Conservation (phyloP, 768 basidiomycete genomes). For the Lentinula sp. region DNA sequence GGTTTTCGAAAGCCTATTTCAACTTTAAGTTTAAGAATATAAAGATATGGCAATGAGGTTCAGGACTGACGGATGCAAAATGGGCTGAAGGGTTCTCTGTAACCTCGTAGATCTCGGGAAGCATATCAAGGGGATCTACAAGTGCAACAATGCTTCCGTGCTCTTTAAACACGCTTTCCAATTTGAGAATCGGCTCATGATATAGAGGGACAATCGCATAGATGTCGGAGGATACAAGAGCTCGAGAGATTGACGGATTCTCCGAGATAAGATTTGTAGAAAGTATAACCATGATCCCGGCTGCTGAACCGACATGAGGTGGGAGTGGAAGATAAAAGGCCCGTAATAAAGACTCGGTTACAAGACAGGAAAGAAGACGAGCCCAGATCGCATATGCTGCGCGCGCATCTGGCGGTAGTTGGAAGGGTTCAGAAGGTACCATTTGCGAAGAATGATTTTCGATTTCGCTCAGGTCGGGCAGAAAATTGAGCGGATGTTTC, state of each 20-base stretch:
- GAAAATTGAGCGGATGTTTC: neutral
- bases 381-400: slow-evolving; percentile 42
- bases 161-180: slow-evolving; percentile 14
- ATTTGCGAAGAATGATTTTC: neutral
- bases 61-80: slow-evolving; percentile 13
- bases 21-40: neutral
- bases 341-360: slow-evolving; percentile 40
- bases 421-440: neutral
- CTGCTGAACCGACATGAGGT: slow-evolving; percentile 12
- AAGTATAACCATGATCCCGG: slow-evolving; percentile 33
- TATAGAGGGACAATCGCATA: slow-evolving; percentile 44
- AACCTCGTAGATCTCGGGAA: slow-evolving; percentile 35
- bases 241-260: slow-evolving; percentile 23
- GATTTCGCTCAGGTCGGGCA: neutral
- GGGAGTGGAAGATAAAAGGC: slow-evolving; percentile 33
- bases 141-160: slow-evolving; percentile 39
- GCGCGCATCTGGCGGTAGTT: slow-evolving; percentile 26
- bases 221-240: slow-evolving; percentile 33
- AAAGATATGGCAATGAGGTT: neutral
- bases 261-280: slow-evolving; percentile 29
- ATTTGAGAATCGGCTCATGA: slow-evolving; percentile 36
- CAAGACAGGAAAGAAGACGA: slow-evolving; percentile 42
- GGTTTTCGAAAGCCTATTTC: neutral
- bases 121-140: slow-evolving; percentile 55
- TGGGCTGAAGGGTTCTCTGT: slow-evolving; percentile 9